These are phyloP conservation scores for Candida silvatica DNA, from an alignment of 805 yeast genomes.

Conservation along the genomic window DNA sequence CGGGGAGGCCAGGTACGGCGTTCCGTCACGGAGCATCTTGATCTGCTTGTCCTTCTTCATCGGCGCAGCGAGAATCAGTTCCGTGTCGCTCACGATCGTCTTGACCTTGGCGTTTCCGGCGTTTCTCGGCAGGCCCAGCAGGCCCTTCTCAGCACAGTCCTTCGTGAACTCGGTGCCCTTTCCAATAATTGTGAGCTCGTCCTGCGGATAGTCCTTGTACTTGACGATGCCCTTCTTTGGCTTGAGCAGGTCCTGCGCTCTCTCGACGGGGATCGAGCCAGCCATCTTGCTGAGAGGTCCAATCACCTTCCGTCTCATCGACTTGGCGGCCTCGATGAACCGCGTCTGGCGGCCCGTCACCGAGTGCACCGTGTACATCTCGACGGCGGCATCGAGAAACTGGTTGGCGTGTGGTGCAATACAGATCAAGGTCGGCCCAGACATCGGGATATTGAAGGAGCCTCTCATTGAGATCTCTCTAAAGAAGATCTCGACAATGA, in stretches of 20 bases:
- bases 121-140: conserved; percentile 70
- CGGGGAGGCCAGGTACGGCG: conserved; percentile 60
- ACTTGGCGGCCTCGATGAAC: conserved; percentile 79
- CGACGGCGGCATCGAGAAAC: conserved; percentile 58
- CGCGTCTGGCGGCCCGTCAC: conserved; percentile 63
- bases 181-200: conserved; percentile 57
- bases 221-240: conserved; percentile 52
- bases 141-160: conserved; percentile 57
- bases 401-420: conserved; percentile 98
- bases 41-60: conserved; percentile 46
- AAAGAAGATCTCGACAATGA: conserved; percentile 51
- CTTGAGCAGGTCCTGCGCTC: conserved; percentile 78
- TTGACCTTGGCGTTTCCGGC: conserved; percentile 68
- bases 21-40: conserved; percentile 39
- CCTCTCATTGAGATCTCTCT: conserved; percentile 87
- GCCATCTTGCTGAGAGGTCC: conserved; percentile 72
- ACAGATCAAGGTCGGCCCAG: conserved; percentile 85
- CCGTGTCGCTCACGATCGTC: conserved; percentile 63
- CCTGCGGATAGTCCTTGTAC: conserved; percentile 35
- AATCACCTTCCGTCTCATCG: conserved; percentile 57
- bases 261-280: conserved; percentile 80
- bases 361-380: conserved; percentile 63
- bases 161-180: conserved; percentile 54
- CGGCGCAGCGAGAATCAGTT: conserved; percentile 57
- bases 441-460: conserved; percentile 56